Evolutionary conservation across 148 eudicot species (phyloP), one percentile per base, ranked within the genome.

Genomic region (Beta vulgaris): DNA sequence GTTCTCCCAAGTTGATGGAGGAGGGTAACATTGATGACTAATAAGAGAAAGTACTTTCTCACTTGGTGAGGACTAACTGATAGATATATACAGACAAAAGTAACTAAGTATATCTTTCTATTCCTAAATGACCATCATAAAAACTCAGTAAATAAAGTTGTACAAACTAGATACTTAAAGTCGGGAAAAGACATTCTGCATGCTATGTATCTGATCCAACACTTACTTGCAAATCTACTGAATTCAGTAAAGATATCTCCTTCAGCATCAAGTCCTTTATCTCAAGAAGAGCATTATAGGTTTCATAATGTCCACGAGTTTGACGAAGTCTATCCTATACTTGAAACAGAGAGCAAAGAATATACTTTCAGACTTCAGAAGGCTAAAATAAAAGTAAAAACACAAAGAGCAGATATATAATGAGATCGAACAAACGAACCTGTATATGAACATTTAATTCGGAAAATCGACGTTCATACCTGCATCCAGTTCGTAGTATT

Each of bases 231-330:
- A 86, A 81, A 71, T 84, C 82, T 72, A 91, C 77, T 68, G 92
- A 91, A 87, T 88, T 88, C 43, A 88, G 76, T 71, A 91, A 87
- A 66, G 96, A 91, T 65, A 86, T 87, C 80, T 91, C 96, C 81
- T 91, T 88, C 54, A 84, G 75, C 96, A 88, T 91, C 86, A 91
- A 64, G 46, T 87, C 91, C 77, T 86, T 91, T 58, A 88, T 88
- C 88, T 87, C 92, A 78, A 87, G 68, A 66, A 91, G 84, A 28
- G 91, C 86, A 82, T 91, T 88, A 76, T 68, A 91, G 25, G 92
- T 91, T 25, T 85, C 92, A 84, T 88, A 91, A 75, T 79, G 78
- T 76, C 84, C 84, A 51, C 88, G 89, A 66, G 96, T 91, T 75
- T 86, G 88, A 51, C 75, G 81, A 71, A 63, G 88, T 81, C 81